Conservation (phyloP, 768 basidiomycete species). For the Coprinellus aureogranulatus region DNA sequence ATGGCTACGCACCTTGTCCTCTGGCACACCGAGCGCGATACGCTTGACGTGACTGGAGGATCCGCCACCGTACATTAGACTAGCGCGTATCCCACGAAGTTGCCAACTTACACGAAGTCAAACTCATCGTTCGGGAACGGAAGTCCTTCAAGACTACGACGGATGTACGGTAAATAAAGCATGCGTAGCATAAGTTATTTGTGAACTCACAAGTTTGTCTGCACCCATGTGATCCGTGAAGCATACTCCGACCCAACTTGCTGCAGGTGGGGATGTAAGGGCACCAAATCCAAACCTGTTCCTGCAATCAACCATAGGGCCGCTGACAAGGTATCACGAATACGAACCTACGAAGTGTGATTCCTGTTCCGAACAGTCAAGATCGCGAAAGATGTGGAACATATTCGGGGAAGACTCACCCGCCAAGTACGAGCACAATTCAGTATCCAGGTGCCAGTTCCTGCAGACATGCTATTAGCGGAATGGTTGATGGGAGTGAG, state of each 20-base stretch:
- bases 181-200: neutral
- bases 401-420: conserved; percentile 33
- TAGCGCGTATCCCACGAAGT: conserved; percentile 6
- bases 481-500: neutral
- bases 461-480: conserved; percentile 28
- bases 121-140: conserved; percentile 74
- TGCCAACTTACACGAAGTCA: conserved; percentile 63
- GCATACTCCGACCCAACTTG: conserved; percentile 60
- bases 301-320: neutral
- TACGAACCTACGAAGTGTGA: conserved; percentile 61
- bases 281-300: conserved; percentile 67
- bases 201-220: conserved; percentile 64
- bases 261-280: conserved; percentile 66
- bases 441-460: conserved; percentile 73
- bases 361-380: conserved; percentile 32
- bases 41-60: conserved; percentile 66
- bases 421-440: conserved; percentile 65
- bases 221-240: conserved; percentile 66
- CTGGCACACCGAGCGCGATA: conserved; percentile 72
- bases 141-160: conserved; percentile 58
- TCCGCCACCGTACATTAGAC: neutral
- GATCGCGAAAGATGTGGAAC: conserved; percentile 3
- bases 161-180: neutral
- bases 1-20: conserved; percentile 54
- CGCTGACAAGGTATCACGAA: neutral